Evolutionary conservation across 345 rosid species (phyloP).

Genomic region (Psidium guajava): DNA sequence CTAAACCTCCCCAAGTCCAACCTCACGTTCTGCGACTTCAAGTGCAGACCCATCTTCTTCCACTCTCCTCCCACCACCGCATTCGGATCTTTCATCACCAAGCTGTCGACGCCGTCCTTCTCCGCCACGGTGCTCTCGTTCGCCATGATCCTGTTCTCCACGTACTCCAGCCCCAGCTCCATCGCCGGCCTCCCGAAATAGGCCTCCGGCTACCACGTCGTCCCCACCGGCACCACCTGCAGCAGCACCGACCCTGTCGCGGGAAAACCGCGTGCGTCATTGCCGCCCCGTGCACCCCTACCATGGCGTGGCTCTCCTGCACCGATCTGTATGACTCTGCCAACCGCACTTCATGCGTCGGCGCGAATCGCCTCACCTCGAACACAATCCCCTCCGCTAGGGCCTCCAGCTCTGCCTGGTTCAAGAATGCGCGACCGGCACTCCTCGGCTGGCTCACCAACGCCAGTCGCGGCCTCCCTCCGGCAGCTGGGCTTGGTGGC

Average conservation of each 20-base stretch:
- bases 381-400: conserved; percentile 8
- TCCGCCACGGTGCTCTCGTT: conserved; percentile 25
- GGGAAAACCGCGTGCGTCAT: conserved; percentile 18
- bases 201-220: conserved; percentile 9
- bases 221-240: conserved; percentile 27
- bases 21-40: conserved; percentile 40
- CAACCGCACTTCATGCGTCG: background rate
- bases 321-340: conserved; percentile 1
- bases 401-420: background rate
- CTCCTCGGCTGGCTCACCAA: conserved; percentile 3
- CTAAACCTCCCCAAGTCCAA: conserved; percentile 33
- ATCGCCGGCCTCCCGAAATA: conserved; percentile 15
- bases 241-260: conserved; percentile 7
- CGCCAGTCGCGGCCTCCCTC: conserved; percentile 5
- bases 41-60: conserved; percentile 3
- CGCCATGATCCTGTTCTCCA: conserved; percentile 9
- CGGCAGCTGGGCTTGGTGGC: background rate
- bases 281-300: conserved; percentile 32
- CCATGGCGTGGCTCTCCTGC: conserved; percentile 20
- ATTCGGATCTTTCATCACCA: conserved; percentile 14
- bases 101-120: background rate
- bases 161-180: conserved; percentile 19
- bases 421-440: conserved; percentile 6
- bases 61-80: conserved; percentile 10
- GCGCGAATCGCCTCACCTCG: conserved; percentile 13